These are phyloP conservation scores for Phytopythium vexans DNA, from an alignment of 352 stramenopile genomes.

Conservation along the genomic window DNA sequence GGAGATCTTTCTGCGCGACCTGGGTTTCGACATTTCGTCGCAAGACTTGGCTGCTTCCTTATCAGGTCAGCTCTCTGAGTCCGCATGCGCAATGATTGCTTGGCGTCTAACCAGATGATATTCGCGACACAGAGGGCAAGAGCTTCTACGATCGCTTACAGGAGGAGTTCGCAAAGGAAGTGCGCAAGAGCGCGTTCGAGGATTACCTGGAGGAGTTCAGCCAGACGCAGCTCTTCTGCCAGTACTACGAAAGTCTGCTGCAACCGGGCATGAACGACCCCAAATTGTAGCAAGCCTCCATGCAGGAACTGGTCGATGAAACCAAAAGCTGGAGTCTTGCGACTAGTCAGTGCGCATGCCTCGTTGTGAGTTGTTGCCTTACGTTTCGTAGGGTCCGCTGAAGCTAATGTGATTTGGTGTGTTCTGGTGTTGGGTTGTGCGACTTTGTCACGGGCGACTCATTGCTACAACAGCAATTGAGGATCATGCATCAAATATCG, in stretches of 20 bases:
- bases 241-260: slow-evolving; percentile 79
- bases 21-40: slow-evolving; percentile 70
- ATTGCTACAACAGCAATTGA: no score
- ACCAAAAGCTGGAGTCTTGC: no score
- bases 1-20: slow-evolving; percentile 62
- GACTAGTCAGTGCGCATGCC: no score
- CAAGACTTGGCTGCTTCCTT: slow-evolving; percentile 43
- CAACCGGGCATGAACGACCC: slow-evolving; percentile 26
- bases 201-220: slow-evolving; percentile 80
- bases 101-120: slow-evolving; percentile 1
- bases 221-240: slow-evolving; percentile 84
- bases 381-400: no score
- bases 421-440: no score
- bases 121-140: slow-evolving; percentile 19
- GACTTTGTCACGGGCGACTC: no score
- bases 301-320: no score
- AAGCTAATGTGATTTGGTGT: no score
- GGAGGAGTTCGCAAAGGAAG: slow-evolving; percentile 65
- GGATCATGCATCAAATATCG: no score
- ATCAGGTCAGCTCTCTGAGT: slow-evolving; percentile 19
- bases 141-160: slow-evolving; percentile 76
- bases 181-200: slow-evolving; percentile 67
- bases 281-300: slow-evolving; percentile 5
- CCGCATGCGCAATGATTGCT: not conserved
- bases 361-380: no score